Evolutionary conservation across 225 moss, liverwort and hornwort genomes (phyloP), one percentile per base, ranked within the genome.

Genomic region (Thuidium tamariscinum): DNA sequence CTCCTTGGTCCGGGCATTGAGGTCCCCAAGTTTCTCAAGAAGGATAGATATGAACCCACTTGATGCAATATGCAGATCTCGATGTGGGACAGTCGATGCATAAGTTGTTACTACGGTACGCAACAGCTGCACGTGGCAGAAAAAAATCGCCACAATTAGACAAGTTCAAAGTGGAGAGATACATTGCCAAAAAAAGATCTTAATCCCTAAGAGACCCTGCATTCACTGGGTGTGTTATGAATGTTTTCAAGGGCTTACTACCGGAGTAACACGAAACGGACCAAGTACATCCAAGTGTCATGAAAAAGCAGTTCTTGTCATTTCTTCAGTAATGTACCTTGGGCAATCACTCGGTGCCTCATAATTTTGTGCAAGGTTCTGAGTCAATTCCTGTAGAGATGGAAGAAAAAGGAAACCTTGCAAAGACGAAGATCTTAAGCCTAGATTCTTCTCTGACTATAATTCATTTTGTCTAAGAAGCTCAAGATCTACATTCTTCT

Each of bases 21-120:
- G 96, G 89, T 98, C 98, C 88, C 97, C 98, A 34, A 98, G 84
- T 83, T 98, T 98, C 71, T 98, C 97, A 36, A 98, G 93, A 85
- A 98, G 95, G 84, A 96, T 93, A 51, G 86, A 88, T 34, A 83
- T 89, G 81, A 96, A 93, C 44, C 89, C 94, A 77, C 83, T 89
- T 65, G 93, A 91, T 65, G 93, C 88, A 54, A 89, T 86, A 67
- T 94, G 93, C 54, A 98, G 86, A 74, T 97, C 97, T 83, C 92
- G 92, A 49, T 95, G 74, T 74, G 95, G 92, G 61, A 97, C 88
- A 62, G 87, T 89, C 37, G 86, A 63, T 69, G 91, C 73, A 61
- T 86, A 92, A 29, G 89, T 86, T 82, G 84, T 63, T 26, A 91
- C 82, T 82, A 92, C 89, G 17, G 82, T 48, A 56, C 89, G 91